Base-by-base conservation (phyloP, 306 rosid species). In the Erythrophleum fordii region DNA sequence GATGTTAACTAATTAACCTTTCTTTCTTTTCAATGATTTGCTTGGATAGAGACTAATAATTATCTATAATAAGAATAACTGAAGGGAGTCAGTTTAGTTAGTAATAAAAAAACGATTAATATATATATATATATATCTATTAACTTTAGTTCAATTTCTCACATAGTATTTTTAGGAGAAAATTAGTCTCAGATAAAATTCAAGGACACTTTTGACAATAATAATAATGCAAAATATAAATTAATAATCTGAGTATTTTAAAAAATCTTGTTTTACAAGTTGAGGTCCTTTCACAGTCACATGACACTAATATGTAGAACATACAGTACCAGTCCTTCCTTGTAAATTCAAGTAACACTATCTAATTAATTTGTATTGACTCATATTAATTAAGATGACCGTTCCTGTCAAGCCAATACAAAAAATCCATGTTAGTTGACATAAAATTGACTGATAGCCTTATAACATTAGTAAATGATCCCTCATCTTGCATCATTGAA, bases 401-500 rank as follows among this genome's bases (percentile, higher is more conserved):
- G 17, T 44, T 31, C 17, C 42, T 73, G 8, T 61, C 61, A 41
- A 46, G 5, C 52, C 66, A 35, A 31, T 26, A 45, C 9, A 16
- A 13, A 14, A 42, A 46, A 7, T 17, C 42, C 51, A 14, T 12
- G 18, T 62, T n/a, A 29, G 22, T 56, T 31, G 68, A 20, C 52
- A 9, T 11, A 34, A 58, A 58, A 34, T 35, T 55, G 37, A 5
- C 29, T 18, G n/a, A 28, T 59, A 0, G n/a, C 66, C 37, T 11
- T 11, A 59, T 59, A 13, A 17, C 56, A 76, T 76, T 76, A 56
- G 61, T 41, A 13, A 59, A 22, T 72, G 6, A 16, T 17, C 53
- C 56, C 25, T 56, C 39, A 56, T 65, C 73, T 80, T 37, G 51
- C 53, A 76, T 83, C 56, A 72, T 66, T 53, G 49, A 22, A 66